phyloP scores from a whole-genome alignment of 2,329 filamentous ascomycete species.

The Arthrobotrys sphaeroides region DNA sequence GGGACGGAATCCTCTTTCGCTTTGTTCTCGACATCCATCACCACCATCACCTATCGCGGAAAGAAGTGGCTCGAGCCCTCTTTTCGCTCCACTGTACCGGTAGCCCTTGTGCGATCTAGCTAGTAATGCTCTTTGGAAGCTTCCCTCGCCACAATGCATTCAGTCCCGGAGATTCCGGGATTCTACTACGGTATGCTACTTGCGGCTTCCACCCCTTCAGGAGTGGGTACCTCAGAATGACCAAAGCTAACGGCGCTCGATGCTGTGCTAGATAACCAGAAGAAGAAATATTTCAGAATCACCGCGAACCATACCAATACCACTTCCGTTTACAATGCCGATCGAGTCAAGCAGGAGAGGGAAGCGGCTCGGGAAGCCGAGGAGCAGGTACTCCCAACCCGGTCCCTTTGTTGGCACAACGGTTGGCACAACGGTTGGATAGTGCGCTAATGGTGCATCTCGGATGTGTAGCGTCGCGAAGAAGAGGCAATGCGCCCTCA shows the following conservation, averaged over 20 bases:
- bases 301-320: constrained; percentile 43
- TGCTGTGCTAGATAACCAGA: constrained; percentile 40
- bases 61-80: constrained; percentile 42
- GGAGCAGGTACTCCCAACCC: constrained; percentile 29
- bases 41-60: constrained; percentile 40
- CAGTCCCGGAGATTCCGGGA: constrained; percentile 53
- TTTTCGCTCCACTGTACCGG: constrained; percentile 41
- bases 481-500: constrained; percentile 40
- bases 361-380: constrained; percentile 46
- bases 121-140: constrained; percentile 52
- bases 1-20: constrained; percentile 6
- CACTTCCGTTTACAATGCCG: constrained; percentile 49
- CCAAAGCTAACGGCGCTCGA: constrained; percentile 6
- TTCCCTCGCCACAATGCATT: constrained; percentile 53
- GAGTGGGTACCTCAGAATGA: background rate
- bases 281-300: constrained; percentile 53
- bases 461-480: constrained; percentile 26
- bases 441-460: background rate
- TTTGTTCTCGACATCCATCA: constrained; percentile 15
- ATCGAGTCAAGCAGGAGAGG: constrained; percentile 39
- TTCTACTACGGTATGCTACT: constrained; percentile 51
- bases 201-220: background rate
- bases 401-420: background rate
- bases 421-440: too few species aligned
- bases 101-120: constrained; percentile 10